phyloP scores from a whole-genome alignment of 345 rosid genomes.

The Linum trigynum region DNA sequence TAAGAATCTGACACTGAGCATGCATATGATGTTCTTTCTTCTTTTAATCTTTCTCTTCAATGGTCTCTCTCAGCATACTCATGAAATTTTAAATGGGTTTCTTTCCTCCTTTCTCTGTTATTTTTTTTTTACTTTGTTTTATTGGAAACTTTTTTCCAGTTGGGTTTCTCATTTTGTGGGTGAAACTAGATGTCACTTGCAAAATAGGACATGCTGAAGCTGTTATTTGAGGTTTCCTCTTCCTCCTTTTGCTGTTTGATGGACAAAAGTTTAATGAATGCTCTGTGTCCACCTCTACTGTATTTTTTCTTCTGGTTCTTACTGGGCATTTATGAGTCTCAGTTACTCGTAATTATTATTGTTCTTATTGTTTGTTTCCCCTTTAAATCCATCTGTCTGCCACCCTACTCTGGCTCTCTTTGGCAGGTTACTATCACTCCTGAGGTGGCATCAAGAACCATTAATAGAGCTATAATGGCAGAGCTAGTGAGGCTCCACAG shows the following conservation, averaged over 20 bases:
- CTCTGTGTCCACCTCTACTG: conserved; percentile 12
- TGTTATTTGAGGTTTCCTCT: conserved; percentile 11
- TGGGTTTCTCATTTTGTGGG: background rate
- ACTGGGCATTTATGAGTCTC: conserved; percentile 24
- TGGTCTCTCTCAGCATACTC: background rate
- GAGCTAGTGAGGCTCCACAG: conserved; percentile 78
- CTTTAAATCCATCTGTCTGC: conserved; percentile 20
- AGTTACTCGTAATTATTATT: conserved; percentile 21
- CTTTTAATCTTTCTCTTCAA: background rate
- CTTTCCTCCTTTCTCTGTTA: background rate
- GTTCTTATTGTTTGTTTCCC: conserved; percentile 39
- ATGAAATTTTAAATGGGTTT: background rate
- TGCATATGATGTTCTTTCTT: background rate
- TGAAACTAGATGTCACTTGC: conserved; percentile 15
- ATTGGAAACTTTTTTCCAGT: background rate
- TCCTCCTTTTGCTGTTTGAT: conserved; percentile 21
- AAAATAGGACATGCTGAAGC: conserved; percentile 14
- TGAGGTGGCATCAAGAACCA: conserved; percentile 73
- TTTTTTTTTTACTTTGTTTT: no score
- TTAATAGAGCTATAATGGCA: conserved; percentile 89
- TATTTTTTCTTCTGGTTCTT: conserved; percentile 14
- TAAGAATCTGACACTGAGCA: conserved; percentile 15
- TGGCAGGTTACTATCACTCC: conserved; percentile 91
- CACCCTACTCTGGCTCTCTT: conserved; percentile 22
- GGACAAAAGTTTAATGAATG: conserved; percentile 23